phyloP scores from a whole-genome alignment of 495 filamentous ascomycete species.

The Mytilinidion resinicola region DNA sequence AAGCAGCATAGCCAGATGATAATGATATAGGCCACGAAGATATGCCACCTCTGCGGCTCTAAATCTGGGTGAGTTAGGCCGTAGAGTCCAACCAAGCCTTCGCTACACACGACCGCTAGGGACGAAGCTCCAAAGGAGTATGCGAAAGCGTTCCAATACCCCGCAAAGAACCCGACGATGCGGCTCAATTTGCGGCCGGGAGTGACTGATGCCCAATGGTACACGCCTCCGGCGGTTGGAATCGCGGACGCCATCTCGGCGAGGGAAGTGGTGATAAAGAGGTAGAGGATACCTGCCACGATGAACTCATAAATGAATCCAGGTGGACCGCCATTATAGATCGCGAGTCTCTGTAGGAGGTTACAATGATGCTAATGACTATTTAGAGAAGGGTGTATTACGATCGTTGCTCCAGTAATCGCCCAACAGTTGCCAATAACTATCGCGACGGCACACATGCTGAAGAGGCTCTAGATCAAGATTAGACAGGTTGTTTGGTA shows the following conservation, averaged over 20 bases:
- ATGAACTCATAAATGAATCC: constrained; percentile 25
- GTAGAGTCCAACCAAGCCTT: constrained; percentile 65
- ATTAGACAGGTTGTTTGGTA: too few relatives aligned
- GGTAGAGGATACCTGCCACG: constrained; percentile 24
- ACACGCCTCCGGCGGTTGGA: constrained; percentile 70
- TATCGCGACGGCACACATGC: too few relatives aligned
- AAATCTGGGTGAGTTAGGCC: constrained; percentile 59
- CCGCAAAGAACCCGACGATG: constrained; percentile 66
- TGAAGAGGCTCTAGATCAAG: too few relatives aligned
- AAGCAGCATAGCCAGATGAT: constrained; percentile 58
- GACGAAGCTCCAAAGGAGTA: constrained; percentile 64
- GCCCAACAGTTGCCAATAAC: too few relatives aligned
- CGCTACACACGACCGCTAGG: constrained; percentile 57
- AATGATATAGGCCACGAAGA: constrained; percentile 62
- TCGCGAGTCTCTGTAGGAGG: too few relatives aligned
- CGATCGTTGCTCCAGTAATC: too few relatives aligned
- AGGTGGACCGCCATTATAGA: constrained; percentile 17
- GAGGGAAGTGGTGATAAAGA: constrained; percentile 22
- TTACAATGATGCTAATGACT: too few relatives aligned
- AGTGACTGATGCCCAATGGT: constrained; percentile 77
- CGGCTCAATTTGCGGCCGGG: constrained; percentile 62
- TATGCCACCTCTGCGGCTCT: constrained; percentile 58
- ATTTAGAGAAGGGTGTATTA: too few relatives aligned
- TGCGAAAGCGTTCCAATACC: constrained; percentile 60
- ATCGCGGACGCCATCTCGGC: constrained; percentile 60